A percentile compares a stretch with the other conserved stretches of the same genome.
phyloP scores from a whole-genome alignment of 768 basidiomycete genomes.

The Dentipellis sp. region DNA sequence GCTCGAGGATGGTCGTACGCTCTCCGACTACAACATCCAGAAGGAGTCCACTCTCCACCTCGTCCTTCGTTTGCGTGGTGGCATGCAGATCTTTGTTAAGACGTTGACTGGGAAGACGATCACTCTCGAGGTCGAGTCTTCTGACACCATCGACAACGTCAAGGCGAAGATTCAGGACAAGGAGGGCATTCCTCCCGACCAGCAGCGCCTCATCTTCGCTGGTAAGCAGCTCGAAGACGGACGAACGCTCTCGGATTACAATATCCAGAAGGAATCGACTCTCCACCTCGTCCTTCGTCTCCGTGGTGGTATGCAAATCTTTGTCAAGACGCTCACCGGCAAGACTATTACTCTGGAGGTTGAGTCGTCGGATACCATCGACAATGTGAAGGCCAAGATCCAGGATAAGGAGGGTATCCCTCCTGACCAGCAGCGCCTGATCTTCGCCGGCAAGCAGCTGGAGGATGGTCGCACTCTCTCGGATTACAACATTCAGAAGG shows the following conservation, averaged over 20 bases:
- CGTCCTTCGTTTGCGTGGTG: slow-evolving; percentile 86
- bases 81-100: slow-evolving; percentile 82
- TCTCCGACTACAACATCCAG: slow-evolving; percentile 90
- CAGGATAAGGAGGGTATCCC: slow-evolving; percentile 81
- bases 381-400: slow-evolving; percentile 80
- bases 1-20: slow-evolving; percentile 87
- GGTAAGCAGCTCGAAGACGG: slow-evolving; percentile 92
- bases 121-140: slow-evolving; percentile 83
- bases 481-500: slow-evolving; percentile 79
- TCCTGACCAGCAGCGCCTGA: slow-evolving; percentile 82
- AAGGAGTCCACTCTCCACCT: slow-evolving; percentile 91
- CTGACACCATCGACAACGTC: slow-evolving; percentile 82
- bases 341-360: slow-evolving; percentile 93
- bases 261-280: slow-evolving; percentile 85
- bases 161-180: slow-evolving; percentile 93
- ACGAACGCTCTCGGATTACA: slow-evolving; percentile 84
- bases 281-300: slow-evolving; percentile 78
- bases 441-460: slow-evolving; percentile 90
- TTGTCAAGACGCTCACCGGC: slow-evolving; percentile 81
- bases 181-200: slow-evolving; percentile 83
- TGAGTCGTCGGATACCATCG: slow-evolving; percentile 89
- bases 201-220: slow-evolving; percentile 86
- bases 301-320: slow-evolving; percentile 88
- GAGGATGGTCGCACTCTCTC: slow-evolving; percentile 87
- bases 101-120: slow-evolving; percentile 86